Evolutionary conservation across 2,329 filamentous ascomycete species (phyloP).

Genomic region (Aaosphaeria pasadenensis): DNA sequence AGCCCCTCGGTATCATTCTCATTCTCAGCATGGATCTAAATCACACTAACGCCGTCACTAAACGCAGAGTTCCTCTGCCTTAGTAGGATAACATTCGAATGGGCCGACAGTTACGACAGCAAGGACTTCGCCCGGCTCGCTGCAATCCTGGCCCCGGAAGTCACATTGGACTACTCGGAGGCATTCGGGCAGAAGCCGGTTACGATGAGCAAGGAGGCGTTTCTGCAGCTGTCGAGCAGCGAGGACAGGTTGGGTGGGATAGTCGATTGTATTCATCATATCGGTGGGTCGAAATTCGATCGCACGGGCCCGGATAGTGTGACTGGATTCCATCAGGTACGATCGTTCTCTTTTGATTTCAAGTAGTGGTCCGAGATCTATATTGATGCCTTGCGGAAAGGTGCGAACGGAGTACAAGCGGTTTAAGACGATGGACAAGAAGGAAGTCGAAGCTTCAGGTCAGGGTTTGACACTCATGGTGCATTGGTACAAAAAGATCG

Average conservation of each 20-base stretch:
- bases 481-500: slow-evolving; percentile 6
- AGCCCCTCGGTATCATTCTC: neutral
- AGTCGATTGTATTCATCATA: slow-evolving; percentile 9
- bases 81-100: slow-evolving; percentile 7
- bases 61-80: slow-evolving; percentile 4
- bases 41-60: no score
- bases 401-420: slow-evolving; percentile 8
- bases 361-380: no score
- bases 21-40: neutral
- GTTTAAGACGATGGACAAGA: slow-evolving; percentile 6
- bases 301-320: slow-evolving; percentile 5
- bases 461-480: slow-evolving; percentile 6
- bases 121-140: slow-evolving; percentile 6
- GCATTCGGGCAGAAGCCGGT: slow-evolving; percentile 5
- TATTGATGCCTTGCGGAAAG: neutral
- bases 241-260: slow-evolving; percentile 3
- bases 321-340: slow-evolving; percentile 7
- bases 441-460: slow-evolving; percentile 7
- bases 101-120: slow-evolving; percentile 8
- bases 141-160: slow-evolving; percentile 3
- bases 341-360: neutral
- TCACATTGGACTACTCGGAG: slow-evolving; percentile 8
- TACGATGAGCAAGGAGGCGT: slow-evolving; percentile 2
- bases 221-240: slow-evolving; percentile 3
- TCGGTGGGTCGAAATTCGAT: slow-evolving; percentile 6